Evolutionary conservation across 805 yeast genomes (phyloP).

Genomic region (Suhomyces emberorum): DNA sequence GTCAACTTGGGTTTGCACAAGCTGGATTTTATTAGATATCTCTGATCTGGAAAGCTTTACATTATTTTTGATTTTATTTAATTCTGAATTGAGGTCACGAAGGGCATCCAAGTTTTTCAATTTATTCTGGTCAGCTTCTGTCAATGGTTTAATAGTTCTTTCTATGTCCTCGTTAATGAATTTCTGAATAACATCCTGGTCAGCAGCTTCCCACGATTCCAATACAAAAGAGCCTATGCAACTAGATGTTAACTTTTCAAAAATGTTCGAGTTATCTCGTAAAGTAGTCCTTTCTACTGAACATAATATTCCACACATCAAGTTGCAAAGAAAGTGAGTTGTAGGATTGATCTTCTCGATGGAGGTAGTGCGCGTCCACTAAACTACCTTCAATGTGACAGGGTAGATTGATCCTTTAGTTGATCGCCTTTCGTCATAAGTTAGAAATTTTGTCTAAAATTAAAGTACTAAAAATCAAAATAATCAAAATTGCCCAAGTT

Average conservation of each 20-base stretch:
- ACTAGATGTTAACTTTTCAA: not conserved
- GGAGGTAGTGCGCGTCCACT: too few species aligned
- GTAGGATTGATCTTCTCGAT: too few species aligned
- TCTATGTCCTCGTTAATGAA: slow-evolving; percentile 9
- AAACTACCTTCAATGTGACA: too few species aligned
- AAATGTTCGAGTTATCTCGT: slow-evolving; percentile 1
- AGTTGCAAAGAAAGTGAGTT: too few species aligned
- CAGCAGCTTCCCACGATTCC: slow-evolving; percentile 11
- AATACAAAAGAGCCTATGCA: not conserved
- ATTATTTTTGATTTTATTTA: slow-evolving; percentile 25
- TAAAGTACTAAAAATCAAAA: too few species aligned
- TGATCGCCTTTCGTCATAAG: too few species aligned
- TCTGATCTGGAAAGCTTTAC: slow-evolving; percentile 20
- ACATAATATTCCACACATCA: slow-evolving; percentile 64
- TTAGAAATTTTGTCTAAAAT: too few species aligned
- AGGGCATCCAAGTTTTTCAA: slow-evolving; percentile 23
- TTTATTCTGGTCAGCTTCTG: slow-evolving; percentile 23
- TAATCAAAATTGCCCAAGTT: too few species aligned
- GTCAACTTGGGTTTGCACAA: slow-evolving; percentile 14
- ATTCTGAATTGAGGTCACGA: slow-evolving; percentile 23
- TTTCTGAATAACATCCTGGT: slow-evolving; percentile 7
- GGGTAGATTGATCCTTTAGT: too few species aligned
- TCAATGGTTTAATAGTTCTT: slow-evolving; percentile 7
- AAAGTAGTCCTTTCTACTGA: slow-evolving; percentile 10
- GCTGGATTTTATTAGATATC: slow-evolving; percentile 7